phyloP scores from a whole-genome alignment of 305 asterid genomes.

The Fraxinus angustifolia region DNA sequence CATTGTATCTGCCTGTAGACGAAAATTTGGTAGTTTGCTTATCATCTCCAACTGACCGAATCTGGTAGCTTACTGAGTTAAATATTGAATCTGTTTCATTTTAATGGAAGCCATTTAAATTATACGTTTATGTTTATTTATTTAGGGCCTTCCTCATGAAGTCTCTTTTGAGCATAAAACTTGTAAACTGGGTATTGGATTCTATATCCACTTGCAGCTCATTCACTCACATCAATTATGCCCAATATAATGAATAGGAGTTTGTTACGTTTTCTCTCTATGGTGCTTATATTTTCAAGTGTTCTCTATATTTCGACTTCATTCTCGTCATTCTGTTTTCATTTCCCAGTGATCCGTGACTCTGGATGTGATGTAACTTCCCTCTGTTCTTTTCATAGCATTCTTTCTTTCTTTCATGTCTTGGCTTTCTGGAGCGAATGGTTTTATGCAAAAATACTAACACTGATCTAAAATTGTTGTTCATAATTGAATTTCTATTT shows the following conservation, averaged over 20 bases:
- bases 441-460: background rate
- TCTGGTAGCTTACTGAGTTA: background rate
- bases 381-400: background rate
- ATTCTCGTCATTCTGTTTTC: background rate
- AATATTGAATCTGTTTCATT: background rate
- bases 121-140: background rate
- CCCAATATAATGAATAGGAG: background rate
- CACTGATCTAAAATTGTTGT: background rate
- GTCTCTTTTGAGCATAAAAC: background rate
- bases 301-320: background rate
- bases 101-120: background rate
- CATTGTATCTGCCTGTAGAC: background rate
- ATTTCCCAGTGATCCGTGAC: background rate
- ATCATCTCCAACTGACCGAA: background rate
- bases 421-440: background rate
- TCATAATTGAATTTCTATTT: background rate
- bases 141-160: background rate
- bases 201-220: background rate
- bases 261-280: background rate
- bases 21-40: background rate
- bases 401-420: background rate
- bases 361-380: background rate
- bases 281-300: background rate
- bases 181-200: background rate
- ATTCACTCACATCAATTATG: background rate